These are phyloP conservation scores for Penicillium tannophilum DNA, from an alignment of 495 filamentous ascomycete genomes.

Conservation along the genomic window DNA sequence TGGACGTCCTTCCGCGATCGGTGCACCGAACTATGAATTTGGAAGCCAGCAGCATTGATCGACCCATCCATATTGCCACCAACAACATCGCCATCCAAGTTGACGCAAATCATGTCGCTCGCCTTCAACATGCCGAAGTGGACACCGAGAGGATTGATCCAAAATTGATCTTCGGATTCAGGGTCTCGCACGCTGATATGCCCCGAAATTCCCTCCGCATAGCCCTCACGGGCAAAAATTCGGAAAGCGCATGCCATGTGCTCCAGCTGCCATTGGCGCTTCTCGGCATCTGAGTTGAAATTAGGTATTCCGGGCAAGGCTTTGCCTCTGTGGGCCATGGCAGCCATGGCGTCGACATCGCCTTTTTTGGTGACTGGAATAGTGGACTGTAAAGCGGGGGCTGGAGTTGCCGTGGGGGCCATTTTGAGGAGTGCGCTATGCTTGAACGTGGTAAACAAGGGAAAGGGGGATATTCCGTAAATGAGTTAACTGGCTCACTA, in stretches of 20 bases:
- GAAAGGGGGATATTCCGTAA: background rate
- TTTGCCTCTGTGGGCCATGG: slow-evolving; percentile 17
- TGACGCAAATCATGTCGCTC: slow-evolving; percentile 33
- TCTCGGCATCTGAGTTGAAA: slow-evolving; percentile 38
- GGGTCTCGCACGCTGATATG: slow-evolving; percentile 35
- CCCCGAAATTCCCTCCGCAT: slow-evolving; percentile 31
- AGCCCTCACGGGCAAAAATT: slow-evolving; percentile 28
- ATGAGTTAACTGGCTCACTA: too few species aligned
- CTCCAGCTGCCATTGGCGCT: slow-evolving; percentile 48
- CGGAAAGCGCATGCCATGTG: slow-evolving; percentile 47
- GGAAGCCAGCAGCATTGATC: slow-evolving; percentile 60
- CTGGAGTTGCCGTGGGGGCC: background rate
- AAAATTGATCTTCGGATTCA: slow-evolving; percentile 23
- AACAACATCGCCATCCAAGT: slow-evolving; percentile 28
- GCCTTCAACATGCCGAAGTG: slow-evolving; percentile 38
- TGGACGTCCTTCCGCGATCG: slow-evolving; percentile 29
- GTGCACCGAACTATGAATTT: slow-evolving; percentile 48
- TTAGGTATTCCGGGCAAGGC: slow-evolving; percentile 42
- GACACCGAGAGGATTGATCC: slow-evolving; percentile 34
- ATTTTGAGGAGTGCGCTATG: background rate
- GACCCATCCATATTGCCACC: slow-evolving; percentile 41
- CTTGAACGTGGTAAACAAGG: background rate
- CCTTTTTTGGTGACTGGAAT: background rate
- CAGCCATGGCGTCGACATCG: slow-evolving; percentile 15
- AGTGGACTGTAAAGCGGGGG: background rate